phyloP scores from a whole-genome alignment of 257 asterid species.

The Plantago elongata region DNA sequence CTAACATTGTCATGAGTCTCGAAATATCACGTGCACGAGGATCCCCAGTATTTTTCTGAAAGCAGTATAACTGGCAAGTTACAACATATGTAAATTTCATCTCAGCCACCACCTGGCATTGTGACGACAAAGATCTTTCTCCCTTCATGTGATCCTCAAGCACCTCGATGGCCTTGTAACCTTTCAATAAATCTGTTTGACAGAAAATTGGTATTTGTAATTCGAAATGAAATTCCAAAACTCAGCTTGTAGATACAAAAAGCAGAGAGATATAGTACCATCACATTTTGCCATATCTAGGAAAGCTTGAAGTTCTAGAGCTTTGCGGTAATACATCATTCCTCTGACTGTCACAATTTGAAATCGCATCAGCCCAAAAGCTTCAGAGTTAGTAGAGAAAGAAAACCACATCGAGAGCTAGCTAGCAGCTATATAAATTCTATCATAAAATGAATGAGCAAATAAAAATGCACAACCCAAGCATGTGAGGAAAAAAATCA shows the following conservation, averaged over 20 bases:
- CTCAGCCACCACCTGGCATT: slow-evolving; percentile 96
- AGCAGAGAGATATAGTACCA: slow-evolving; percentile 44
- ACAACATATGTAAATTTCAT: slow-evolving; percentile 97
- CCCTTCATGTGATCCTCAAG: slow-evolving; percentile 95
- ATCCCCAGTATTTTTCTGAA: slow-evolving; percentile 91
- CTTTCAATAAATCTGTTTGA: slow-evolving; percentile 83
- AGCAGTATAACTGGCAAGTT: slow-evolving; percentile 87
- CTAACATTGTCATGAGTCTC: slow-evolving; percentile 82
- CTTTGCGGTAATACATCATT: slow-evolving; percentile 98
- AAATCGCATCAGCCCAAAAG: slow-evolving; percentile 13
- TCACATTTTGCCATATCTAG: slow-evolving; percentile 99
- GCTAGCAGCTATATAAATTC: no score
- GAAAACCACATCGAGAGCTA: no score
- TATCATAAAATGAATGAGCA: not conserved
- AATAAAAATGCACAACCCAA: not conserved
- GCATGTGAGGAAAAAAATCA: no score
- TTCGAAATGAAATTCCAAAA: not conserved
- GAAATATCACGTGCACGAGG: slow-evolving; percentile 84
- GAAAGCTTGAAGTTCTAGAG: slow-evolving; percentile 94
- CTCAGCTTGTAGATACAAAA: slow-evolving; percentile 10
- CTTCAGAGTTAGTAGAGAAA: not conserved
- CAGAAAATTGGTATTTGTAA: slow-evolving; percentile 9
- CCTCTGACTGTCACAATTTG: slow-evolving; percentile 63
- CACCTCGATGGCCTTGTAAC: slow-evolving; percentile 91
- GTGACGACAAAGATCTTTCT: slow-evolving; percentile 87